Percentiles rank a stretch among this genome's conserved stretches.
Conservation (phyloP, 129 eudicot species). For the Centella asiatica region DNA sequence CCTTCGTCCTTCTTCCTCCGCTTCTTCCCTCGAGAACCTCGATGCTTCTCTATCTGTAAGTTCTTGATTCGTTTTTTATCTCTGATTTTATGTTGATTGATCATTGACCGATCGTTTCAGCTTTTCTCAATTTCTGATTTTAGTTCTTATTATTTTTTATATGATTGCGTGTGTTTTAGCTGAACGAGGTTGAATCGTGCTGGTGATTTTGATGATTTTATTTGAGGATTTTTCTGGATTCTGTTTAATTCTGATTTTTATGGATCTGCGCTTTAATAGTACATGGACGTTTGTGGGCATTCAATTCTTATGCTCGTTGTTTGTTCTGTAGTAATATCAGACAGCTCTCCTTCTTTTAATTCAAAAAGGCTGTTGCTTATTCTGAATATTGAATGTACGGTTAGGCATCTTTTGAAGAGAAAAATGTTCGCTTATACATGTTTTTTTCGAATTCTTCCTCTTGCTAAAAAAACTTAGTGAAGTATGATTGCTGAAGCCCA, state of each 20-base stretch:
- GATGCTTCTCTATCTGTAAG: slow-evolving; percentile 65
- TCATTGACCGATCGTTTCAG: neutral
- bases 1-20: slow-evolving; percentile 61
- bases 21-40: slow-evolving; percentile 59
- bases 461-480: too few species aligned
- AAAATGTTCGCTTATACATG: too few species aligned
- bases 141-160: neutral
- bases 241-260: neutral
- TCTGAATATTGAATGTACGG: too few species aligned
- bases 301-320: neutral
- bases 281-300: neutral
- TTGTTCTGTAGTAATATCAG: neutral
- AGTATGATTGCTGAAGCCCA: too few species aligned
- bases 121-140: slow-evolving; percentile 1
- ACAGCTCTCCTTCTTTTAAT: too few species aligned
- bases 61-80: neutral
- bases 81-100: neutral
- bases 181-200: slow-evolving; percentile 5
- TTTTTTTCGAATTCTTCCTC: too few species aligned
- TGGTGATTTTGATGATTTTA: neutral
- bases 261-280: neutral
- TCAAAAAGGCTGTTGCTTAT: too few species aligned
- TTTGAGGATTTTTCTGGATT: too few species aligned
- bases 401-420: too few species aligned
- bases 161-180: slow-evolving; percentile 9